A percentile compares a stretch with the other conserved stretches of the same genome.
These are phyloP conservation scores for Starmerella kuoi DNA, from an alignment of 805 yeast genomes.

Conservation along the genomic window DNA sequence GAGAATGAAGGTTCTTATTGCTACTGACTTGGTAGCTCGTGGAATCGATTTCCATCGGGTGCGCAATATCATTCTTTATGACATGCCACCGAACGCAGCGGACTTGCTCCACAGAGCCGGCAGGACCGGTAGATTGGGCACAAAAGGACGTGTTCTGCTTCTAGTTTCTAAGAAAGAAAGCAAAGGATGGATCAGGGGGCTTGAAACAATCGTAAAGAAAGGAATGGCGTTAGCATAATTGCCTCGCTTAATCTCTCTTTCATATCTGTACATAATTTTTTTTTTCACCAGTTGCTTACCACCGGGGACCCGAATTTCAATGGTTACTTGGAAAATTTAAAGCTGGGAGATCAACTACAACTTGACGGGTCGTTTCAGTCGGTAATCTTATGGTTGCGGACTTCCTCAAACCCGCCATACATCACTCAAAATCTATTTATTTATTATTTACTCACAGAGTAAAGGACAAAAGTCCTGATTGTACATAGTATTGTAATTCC, in stretches of 20 bases:
- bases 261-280: constrained; percentile 1
- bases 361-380: constrained; percentile 17
- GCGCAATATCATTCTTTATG: constrained; percentile 70
- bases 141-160: constrained; percentile 75
- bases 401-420: constrained; percentile 11
- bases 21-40: constrained; percentile 81
- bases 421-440: no score
- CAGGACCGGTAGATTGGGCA: constrained; percentile 86
- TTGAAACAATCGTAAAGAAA: constrained; percentile 54
- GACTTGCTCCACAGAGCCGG: constrained; percentile 89
- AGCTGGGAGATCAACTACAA: constrained; percentile 14
- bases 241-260: no score
- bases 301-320: constrained; percentile 12
- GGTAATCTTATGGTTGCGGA: constrained; percentile 4
- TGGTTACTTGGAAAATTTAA: constrained; percentile 14
- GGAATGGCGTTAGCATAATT: constrained; percentile 23
- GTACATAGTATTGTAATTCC: no score
- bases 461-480: no score
- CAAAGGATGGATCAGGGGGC: constrained; percentile 72
- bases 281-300: constrained; percentile 13
- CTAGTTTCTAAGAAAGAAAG: constrained; percentile 54
- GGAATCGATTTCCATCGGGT: constrained; percentile 79
- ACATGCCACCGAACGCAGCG: constrained; percentile 71
- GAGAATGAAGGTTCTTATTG: constrained; percentile 44
- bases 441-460: no score